Evolutionary conservation across 495 filamentous ascomycete species (phyloP), one percentile per base, ranked within the genome.

Genomic region (Lepraria neglecta): DNA sequence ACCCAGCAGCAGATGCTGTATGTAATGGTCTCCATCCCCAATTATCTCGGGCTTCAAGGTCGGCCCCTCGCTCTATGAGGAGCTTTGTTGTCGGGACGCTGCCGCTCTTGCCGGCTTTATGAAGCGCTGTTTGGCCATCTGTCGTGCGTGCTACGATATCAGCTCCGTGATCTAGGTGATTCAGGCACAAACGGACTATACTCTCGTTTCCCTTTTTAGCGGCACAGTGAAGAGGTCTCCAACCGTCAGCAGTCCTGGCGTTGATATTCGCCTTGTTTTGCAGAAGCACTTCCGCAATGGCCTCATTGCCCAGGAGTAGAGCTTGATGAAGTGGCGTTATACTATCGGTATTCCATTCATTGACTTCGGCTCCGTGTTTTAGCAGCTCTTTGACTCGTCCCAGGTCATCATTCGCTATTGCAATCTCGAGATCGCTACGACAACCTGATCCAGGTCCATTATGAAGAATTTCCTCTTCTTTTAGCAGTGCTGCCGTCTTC

Each of bases 151-250:
- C 40, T 12, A 17, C 33, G 19, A 63, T 47, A n/a, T 56, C 33
- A 14, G 60, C 63, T 5, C 28, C 43, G 38, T 40, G 52, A 24
- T 44, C 21, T 15, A 65, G 52, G 38, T 40, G 52, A 24, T 44
- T n/a, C 12, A 65, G 52, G 31, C 63, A 65, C 2, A 58, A 30
- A 5, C 27, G 47, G 12, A 63, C 33, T 3, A 46, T 3, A 19
- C 31, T 33, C 9, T 24, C 12, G 15, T 15, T 19, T 10, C 51
- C 51, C 4, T 15, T 61, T 1, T 47, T 48, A 11, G 63, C 60
- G n/a, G 63, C 63, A 33, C 40, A 62, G 24, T 63, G 63, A 51
- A 63, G 61, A 9, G 59, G 30, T 53, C 46, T 28, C 51, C 63
- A 57, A 15, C 46, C 54, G 10, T 63, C 59, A 15, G 17, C 21